Conservation (phyloP, 2,329 filamentous ascomycete species). For the Neonectria punicea region DNA sequence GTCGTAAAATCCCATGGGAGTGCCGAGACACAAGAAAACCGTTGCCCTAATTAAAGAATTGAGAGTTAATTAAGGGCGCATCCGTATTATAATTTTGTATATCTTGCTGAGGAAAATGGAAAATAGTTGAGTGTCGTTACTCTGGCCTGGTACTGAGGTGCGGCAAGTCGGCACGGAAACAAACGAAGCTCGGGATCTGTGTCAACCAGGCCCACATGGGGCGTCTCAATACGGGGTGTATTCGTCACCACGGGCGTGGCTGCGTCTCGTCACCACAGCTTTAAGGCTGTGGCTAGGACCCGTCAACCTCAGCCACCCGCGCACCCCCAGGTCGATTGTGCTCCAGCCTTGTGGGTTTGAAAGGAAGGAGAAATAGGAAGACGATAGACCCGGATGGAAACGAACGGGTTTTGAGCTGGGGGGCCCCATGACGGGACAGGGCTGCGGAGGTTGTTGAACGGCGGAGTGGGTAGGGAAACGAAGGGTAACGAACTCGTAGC, state of each 20-base stretch:
- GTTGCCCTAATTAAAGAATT: neutral
- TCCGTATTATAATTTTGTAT: too few relatives aligned
- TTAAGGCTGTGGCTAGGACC: constrained; percentile 16
- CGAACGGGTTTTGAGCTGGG: constrained; percentile 7
- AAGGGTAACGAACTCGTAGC: neutral
- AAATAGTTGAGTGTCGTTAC: too few relatives aligned
- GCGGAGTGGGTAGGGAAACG: constrained; percentile 13
- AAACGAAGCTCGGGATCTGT: neutral
- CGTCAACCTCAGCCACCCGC: constrained; percentile 14
- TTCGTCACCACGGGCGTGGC: constrained; percentile 25
- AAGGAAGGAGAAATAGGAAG: neutral
- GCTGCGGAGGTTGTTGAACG: constrained; percentile 5
- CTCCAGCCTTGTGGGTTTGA: constrained; percentile 12
- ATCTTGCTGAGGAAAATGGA: too few relatives aligned
- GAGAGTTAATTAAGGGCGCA: too few relatives aligned
- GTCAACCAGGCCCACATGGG: constrained; percentile 2
- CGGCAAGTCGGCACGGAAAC: constrained; percentile 13
- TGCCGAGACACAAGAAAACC: neutral
- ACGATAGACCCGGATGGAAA: constrained; percentile 15
- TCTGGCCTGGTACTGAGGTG: neutral
- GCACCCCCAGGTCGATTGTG: constrained; percentile 4
- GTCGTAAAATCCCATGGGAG: neutral
- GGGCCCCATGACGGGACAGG: neutral
- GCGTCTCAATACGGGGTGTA: constrained; percentile 20
- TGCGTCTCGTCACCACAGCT: constrained; percentile 1